Evolutionary conservation across 2,329 filamentous ascomycete species (phyloP).

Genomic region (Colletotrichum cordylinicola): DNA sequence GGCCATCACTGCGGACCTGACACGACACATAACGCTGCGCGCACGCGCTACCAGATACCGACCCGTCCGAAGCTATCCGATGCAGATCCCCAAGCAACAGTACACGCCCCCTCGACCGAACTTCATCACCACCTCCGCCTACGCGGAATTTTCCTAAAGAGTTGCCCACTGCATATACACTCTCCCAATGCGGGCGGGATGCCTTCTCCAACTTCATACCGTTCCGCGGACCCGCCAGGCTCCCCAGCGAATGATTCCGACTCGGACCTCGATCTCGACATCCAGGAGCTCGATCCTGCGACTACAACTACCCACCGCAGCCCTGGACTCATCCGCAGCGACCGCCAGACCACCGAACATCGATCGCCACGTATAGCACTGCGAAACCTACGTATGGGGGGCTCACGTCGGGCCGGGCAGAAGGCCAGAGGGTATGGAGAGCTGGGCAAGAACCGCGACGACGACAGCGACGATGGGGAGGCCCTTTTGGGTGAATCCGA

Average conservation of each 20-base stretch:
- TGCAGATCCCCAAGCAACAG: constrained; percentile 19
- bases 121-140: constrained; percentile 14
- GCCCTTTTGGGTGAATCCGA: constrained; percentile 71
- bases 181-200: constrained; percentile 48
- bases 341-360: constrained; percentile 50
- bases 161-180: constrained; percentile 10
- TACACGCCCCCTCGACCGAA: constrained; percentile 14
- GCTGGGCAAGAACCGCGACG: constrained; percentile 60
- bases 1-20: not conserved
- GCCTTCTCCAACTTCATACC: constrained; percentile 60
- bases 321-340: constrained; percentile 50
- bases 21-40: not conserved
- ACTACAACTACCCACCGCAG: constrained; percentile 30
- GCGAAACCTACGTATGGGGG: constrained; percentile 72
- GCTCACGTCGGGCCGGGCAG: constrained; percentile 62
- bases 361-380: constrained; percentile 70
- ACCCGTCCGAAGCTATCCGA: constrained; percentile 10
- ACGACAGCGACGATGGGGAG: constrained; percentile 69
- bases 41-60: not conserved
- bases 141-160: constrained; percentile 2
- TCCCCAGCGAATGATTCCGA: constrained; percentile 73
- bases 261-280: constrained; percentile 78
- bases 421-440: constrained; percentile 64
- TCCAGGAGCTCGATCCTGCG: constrained; percentile 78
- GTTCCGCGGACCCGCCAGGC: constrained; percentile 67